These are phyloP conservation scores for Euclidium syriacum DNA, from an alignment of 345 rosid genomes.

Conservation along the genomic window DNA sequence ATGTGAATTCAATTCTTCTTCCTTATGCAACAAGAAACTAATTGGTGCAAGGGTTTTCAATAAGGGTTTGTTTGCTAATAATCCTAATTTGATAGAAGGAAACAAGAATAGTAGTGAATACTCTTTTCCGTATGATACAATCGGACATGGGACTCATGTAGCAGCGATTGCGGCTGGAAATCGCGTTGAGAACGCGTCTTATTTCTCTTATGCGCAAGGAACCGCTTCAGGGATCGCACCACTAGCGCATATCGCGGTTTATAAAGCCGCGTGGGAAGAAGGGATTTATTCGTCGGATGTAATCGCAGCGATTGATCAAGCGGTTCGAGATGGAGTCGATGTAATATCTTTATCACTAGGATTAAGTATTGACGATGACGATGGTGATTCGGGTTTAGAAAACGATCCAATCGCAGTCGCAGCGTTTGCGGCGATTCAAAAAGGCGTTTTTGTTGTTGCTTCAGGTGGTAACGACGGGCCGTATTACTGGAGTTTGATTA, in stretches of 20 bases:
- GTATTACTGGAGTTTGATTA: constrained; percentile 33
- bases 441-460: constrained; percentile 44
- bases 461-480: constrained; percentile 57
- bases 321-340: constrained; percentile 61
- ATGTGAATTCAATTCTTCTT: constrained; percentile 39
- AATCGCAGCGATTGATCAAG: constrained; percentile 66
- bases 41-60: constrained; percentile 39
- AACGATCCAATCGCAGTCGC: constrained; percentile 49
- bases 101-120: background rate
- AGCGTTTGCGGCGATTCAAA: constrained; percentile 50
- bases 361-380: constrained; percentile 17
- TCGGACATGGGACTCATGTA: constrained; percentile 54
- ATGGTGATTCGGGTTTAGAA: background rate
- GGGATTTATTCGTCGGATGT: constrained; percentile 38
- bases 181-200: constrained; percentile 33
- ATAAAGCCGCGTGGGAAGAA: constrained; percentile 48
- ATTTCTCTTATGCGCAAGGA: constrained; percentile 41
- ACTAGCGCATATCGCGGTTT: constrained; percentile 32
- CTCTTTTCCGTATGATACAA: constrained; percentile 30
- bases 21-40: constrained; percentile 43
- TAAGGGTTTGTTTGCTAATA: constrained; percentile 34
- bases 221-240: constrained; percentile 46
- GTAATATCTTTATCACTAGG: constrained; percentile 58
- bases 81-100: constrained; percentile 8
- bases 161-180: constrained; percentile 47